Evolutionary conservation across 148 eudicot species (phyloP).

Genomic region (Spergularia bocconei): DNA sequence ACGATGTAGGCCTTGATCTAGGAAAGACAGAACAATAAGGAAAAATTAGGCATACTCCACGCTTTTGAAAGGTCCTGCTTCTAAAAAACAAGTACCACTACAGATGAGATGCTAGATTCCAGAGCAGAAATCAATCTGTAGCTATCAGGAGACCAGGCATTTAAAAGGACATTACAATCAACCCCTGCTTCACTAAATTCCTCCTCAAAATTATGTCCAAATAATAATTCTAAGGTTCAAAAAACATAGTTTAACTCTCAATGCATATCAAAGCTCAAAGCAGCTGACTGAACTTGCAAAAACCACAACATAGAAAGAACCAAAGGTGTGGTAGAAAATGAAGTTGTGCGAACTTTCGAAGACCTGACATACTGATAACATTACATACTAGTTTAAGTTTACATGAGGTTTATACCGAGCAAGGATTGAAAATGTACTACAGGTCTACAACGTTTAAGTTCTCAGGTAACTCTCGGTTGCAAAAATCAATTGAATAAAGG

Average conservation of each 20-base stretch:
- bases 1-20: too few species aligned
- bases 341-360: too few species aligned
- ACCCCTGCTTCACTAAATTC: background rate
- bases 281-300: background rate
- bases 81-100: too few species aligned
- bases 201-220: background rate
- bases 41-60: too few species aligned
- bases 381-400: conserved; percentile 4
- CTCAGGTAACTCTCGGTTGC: background rate
- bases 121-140: too few species aligned
- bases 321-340: background rate
- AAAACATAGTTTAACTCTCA: background rate
- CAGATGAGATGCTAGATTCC: too few species aligned
- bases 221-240: background rate
- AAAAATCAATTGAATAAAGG: background rate
- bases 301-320: background rate
- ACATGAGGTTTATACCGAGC: background rate
- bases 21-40: too few species aligned
- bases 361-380: background rate
- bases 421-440: background rate
- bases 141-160: too few species aligned
- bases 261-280: background rate
- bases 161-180: background rate
- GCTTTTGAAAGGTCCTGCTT: too few species aligned
- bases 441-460: background rate